A percentile compares a stretch with the other conserved stretches of the same genome.
Conservation (phyloP, 306 rosid genomes). For the Sicyos edulis region DNA sequence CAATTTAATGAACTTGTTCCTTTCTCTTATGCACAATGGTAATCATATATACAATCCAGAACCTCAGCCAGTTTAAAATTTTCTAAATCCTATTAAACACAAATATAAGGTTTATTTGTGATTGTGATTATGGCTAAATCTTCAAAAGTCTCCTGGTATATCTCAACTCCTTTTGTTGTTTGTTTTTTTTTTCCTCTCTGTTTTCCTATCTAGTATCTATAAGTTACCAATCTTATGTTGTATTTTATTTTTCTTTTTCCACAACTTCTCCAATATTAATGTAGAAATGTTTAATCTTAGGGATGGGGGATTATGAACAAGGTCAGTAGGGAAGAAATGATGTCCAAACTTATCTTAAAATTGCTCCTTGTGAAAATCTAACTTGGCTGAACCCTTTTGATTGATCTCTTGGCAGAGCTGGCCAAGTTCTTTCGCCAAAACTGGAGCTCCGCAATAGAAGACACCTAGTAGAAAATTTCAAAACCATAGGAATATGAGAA, state of each 20-base stretch:
- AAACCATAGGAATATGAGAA: conserved; percentile 20
- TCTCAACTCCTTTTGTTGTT: not conserved
- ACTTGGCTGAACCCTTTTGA: conserved; percentile 85
- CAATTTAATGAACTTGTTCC: not conserved
- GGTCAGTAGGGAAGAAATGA: conserved; percentile 9
- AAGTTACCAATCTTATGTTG: not conserved
- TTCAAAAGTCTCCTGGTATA: not conserved
- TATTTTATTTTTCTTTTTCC: not conserved
- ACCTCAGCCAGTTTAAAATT: not conserved
- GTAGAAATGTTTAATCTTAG: not conserved
- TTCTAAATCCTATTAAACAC: not conserved
- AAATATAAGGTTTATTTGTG: not conserved
- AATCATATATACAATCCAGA: conserved; percentile 19
- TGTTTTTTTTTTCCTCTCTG: not conserved
- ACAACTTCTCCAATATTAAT: not conserved
- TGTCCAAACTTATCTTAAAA: conserved; percentile 37
- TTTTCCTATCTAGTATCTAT: conserved; percentile 12
- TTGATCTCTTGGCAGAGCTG: conserved; percentile 85
- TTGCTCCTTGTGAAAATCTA: conserved; percentile 97
- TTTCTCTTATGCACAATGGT: not conserved
- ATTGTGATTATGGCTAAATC: not conserved
- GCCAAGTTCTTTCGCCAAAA: conserved; percentile 87
- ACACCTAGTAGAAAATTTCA: conserved; percentile 54
- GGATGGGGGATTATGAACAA: not conserved
- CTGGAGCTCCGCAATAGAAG: conserved; percentile 96